Percentiles rank a stretch among this genome's conserved stretches.
Conservation (phyloP, 805 yeast genomes). For the Candida montana region DNA sequence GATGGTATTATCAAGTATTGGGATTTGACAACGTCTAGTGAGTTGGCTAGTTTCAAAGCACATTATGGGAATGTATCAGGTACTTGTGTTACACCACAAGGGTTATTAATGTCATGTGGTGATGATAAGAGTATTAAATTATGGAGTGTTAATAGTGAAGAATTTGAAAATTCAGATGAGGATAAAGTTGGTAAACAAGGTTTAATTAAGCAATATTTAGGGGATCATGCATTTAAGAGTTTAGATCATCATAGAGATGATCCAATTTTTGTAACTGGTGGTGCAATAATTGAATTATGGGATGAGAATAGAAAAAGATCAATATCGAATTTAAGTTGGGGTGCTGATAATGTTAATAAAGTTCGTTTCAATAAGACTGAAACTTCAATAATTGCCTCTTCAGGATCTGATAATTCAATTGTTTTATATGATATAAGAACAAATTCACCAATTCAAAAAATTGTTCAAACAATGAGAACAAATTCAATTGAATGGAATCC, state of each 20-base stretch:
- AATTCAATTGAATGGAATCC: constrained; percentile 95
- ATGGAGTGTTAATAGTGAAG: constrained; percentile 71
- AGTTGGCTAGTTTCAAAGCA: constrained; percentile 72
- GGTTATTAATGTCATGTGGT: constrained; percentile 74
- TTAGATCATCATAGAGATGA: constrained; percentile 82
- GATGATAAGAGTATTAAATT: constrained; percentile 84
- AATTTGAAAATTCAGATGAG: constrained; percentile 35
- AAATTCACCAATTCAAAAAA: constrained; percentile 86
- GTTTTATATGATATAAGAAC: constrained; percentile 89
- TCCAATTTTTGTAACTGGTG: constrained; percentile 82
- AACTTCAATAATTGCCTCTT: constrained; percentile 80
- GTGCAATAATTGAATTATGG: constrained; percentile 89
- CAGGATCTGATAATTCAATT: constrained; percentile 87
- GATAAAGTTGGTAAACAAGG: constrained; percentile 41
- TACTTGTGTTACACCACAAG: constrained; percentile 52
- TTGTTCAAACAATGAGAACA: constrained; percentile 75
- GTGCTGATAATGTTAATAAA: constrained; percentile 81
- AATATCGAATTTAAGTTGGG: constrained; percentile 82
- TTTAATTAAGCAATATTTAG: constrained; percentile 70
- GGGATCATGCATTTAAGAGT: constrained; percentile 79
- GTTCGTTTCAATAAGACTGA: constrained; percentile 90
- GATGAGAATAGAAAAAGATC: constrained; percentile 77
- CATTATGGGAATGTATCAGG: constrained; percentile 91
- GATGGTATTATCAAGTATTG: constrained; percentile 94
- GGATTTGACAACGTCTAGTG: constrained; percentile 79